Conservation (phyloP, 2,329 filamentous ascomycete species). For the Talaromyces funiculosus region DNA sequence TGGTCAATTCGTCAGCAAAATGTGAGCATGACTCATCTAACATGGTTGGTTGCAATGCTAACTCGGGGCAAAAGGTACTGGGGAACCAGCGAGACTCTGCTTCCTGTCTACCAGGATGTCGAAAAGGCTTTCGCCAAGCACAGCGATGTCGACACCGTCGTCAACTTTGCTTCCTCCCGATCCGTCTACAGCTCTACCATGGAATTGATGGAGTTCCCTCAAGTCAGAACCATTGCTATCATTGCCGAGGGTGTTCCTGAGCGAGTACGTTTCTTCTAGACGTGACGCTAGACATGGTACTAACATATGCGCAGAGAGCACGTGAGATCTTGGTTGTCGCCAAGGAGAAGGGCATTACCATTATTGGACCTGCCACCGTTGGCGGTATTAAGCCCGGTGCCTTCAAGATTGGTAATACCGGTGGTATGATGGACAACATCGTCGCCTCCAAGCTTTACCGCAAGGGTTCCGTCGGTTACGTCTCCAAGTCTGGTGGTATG, state of each 20-base stretch:
- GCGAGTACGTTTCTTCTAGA: conserved; percentile 56
- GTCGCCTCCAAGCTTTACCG: conserved; percentile 99
- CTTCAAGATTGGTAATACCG: conserved; percentile 99
- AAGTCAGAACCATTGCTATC: conserved; percentile 98
- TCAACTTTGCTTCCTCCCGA: conserved; percentile 99
- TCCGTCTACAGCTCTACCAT: conserved; percentile 98
- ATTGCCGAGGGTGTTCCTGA: conserved; percentile 99
- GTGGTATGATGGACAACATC: conserved; percentile 99
- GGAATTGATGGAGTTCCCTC: conserved; percentile 94
- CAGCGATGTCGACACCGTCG: conserved; percentile 91
- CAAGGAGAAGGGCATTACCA: conserved; percentile 97
- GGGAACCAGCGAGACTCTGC: conserved; percentile 97
- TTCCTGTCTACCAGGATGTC: conserved; percentile 95
- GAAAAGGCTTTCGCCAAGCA: conserved; percentile 94
- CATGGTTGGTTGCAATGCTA: neutral
- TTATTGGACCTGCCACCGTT: conserved; percentile 96
- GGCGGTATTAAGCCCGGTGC: conserved; percentile 99
- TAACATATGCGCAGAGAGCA: conserved; percentile 60
- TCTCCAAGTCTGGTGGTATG: conserved; percentile 99
- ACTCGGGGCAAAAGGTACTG: conserved; percentile 64
- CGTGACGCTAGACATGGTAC: neutral
- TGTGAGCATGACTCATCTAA: conserved; percentile 51
- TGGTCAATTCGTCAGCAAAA: conserved; percentile 99
- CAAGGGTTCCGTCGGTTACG: conserved; percentile 96
- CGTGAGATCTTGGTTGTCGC: conserved; percentile 96